These are phyloP conservation scores for Nematodospora anomalae DNA, from an alignment of 1,139 yeast genomes.

Conservation along the genomic window DNA sequence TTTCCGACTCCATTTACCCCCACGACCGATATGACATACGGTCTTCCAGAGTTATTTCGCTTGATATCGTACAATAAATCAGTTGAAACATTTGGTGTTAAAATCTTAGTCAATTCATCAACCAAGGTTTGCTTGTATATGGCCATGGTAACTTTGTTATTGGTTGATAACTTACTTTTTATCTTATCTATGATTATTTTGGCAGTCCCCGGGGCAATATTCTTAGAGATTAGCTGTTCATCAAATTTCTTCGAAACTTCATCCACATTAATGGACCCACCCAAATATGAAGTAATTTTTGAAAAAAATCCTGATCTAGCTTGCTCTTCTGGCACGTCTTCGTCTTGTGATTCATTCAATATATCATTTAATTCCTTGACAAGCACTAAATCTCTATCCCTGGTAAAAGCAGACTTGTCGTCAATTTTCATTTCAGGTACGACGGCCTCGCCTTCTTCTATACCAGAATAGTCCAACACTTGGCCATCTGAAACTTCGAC, in stretches of 20 bases:
- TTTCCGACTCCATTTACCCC: slow-evolving; percentile 99
- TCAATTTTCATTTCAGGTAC: slow-evolving; percentile 35
- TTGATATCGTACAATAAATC: slow-evolving; percentile 85
- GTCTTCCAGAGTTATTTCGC: slow-evolving; percentile 39
- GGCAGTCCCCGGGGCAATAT: slow-evolving; percentile 46
- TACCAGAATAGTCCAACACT: slow-evolving; percentile 37
- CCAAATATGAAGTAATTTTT: slow-evolving; percentile 40
- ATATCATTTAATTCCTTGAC: slow-evolving; percentile 46
- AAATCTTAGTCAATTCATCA: slow-evolving; percentile 73
- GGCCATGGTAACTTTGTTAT: slow-evolving; percentile 31
- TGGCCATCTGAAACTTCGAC: slow-evolving; percentile 26
- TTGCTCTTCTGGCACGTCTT: slow-evolving; percentile 21
- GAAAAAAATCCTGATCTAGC: slow-evolving; percentile 30
- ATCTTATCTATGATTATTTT: slow-evolving; percentile 38
- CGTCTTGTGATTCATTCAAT: slow-evolving; percentile 36
- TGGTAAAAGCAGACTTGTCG: slow-evolving; percentile 31
- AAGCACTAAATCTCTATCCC: slow-evolving; percentile 42
- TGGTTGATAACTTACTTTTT: slow-evolving; percentile 28
- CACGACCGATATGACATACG: slow-evolving; percentile 93
- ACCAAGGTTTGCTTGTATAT: slow-evolving; percentile 59
- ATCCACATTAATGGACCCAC: slow-evolving; percentile 36
- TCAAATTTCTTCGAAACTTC: slow-evolving; percentile 44
- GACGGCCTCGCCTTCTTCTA: slow-evolving; percentile 42
- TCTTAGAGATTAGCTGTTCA: slow-evolving; percentile 45
- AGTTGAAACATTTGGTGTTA: slow-evolving; percentile 91